phyloP scores from a whole-genome alignment of 352 stramenopile species.

The Hyaloperonospora arabidopsidis region DNA sequence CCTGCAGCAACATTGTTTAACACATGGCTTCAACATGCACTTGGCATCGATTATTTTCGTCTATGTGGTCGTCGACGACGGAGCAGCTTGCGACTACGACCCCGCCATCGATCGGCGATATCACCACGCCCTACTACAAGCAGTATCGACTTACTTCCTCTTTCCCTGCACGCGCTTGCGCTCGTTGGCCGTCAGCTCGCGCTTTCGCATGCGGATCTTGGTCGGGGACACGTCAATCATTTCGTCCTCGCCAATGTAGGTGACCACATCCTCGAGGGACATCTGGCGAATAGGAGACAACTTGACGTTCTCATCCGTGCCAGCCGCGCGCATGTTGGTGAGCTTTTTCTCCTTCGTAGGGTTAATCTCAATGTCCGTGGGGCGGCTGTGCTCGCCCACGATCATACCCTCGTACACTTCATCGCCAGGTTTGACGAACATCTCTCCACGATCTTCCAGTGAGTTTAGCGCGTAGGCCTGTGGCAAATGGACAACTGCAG shows the following conservation, averaged over 20 bases:
- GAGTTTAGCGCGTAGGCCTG: slow-evolving; percentile 89
- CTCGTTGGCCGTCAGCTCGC: slow-evolving; percentile 52
- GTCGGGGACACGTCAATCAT: slow-evolving; percentile 96
- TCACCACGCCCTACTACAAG: background rate
- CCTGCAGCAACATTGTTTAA: slow-evolving; percentile 2
- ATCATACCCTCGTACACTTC: slow-evolving; percentile 97
- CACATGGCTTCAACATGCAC: slow-evolving; percentile 1
- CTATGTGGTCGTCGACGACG: slow-evolving; percentile 13
- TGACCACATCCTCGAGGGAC: slow-evolving; percentile 96
- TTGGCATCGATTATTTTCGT: slow-evolving; percentile 1
- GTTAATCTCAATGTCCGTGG: slow-evolving; percentile 96
- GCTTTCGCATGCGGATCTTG: slow-evolving; percentile 89
- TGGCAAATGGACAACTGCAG: background rate
- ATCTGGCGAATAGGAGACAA: slow-evolving; percentile 88
- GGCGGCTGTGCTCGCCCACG: slow-evolving; percentile 93
- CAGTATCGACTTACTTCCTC: slow-evolving; percentile 46
- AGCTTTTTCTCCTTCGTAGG: slow-evolving; percentile 96
- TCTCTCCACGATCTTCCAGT: slow-evolving; percentile 89
- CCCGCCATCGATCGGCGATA: background rate
- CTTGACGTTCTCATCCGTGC: slow-evolving; percentile 93
- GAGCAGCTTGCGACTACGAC: background rate
- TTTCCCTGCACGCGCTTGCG: slow-evolving; percentile 44
- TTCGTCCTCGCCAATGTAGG: slow-evolving; percentile 96
- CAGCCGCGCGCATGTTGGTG: slow-evolving; percentile 93
- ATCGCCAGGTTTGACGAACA: slow-evolving; percentile 94